Percentiles rank a stretch among this genome's conserved stretches.
phyloP scores from a whole-genome alignment of 129 eudicot genomes.

The Oenanthe sinensis region DNA sequence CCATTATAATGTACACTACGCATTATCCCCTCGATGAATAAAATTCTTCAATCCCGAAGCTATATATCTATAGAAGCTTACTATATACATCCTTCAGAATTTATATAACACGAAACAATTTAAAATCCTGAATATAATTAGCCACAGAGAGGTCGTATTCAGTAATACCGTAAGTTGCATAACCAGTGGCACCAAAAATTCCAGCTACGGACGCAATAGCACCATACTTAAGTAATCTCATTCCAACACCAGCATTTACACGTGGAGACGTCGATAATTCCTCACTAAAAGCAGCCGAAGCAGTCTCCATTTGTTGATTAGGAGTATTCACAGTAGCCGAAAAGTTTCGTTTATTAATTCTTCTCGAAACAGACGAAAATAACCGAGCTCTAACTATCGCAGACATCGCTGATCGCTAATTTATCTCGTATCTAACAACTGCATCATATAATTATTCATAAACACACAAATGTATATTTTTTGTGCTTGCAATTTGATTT shows the following conservation, averaged over 20 bases:
- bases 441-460: neutral
- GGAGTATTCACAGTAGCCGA: conserved; percentile 38
- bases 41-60: neutral
- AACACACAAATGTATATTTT: no score
- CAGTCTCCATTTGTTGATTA: conserved; percentile 31
- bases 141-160: neutral
- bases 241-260: conserved; percentile 16
- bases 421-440: neutral
- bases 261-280: conserved; percentile 19
- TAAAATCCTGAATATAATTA: neutral
- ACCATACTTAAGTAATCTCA: conserved; percentile 45
- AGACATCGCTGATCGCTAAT: neutral
- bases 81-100: neutral
- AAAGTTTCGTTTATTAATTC: conserved; percentile 17
- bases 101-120: neutral
- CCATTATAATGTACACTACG: neutral
- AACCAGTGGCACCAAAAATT: conserved; percentile 61
- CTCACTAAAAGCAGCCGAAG: conserved; percentile 1
- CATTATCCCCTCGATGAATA: neutral
- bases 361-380: conserved; percentile 20
- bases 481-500: no score
- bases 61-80: neutral
- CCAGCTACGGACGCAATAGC: conserved; percentile 52
- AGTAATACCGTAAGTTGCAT: conserved; percentile 58
- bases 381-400: conserved; percentile 39